Evolutionary conservation across 192 early-diverging fungal genomes (phyloP), one percentile per base, ranked within the genome.

Genomic region (Backusella circina): DNA sequence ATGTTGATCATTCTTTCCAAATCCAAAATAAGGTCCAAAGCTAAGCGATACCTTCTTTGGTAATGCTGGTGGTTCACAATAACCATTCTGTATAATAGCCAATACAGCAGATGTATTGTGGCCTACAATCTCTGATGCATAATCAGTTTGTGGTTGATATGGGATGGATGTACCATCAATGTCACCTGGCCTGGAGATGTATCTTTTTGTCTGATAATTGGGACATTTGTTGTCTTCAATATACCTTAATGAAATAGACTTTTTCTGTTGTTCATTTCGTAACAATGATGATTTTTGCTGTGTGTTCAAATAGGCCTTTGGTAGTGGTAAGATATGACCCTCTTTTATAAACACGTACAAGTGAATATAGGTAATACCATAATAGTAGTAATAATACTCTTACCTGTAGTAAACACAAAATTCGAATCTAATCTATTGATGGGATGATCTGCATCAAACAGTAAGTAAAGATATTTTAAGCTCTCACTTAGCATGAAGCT

Each of bases 401-500:
- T 76, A 78, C 81, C 95, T 2, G 96, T 98, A 4, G 95, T 96
- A 79, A 97, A 96, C 10, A 98, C 94, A 80, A 89, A 91, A 75
- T 93, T 95, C 50, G 83, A 87, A 73, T 96, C 91, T 23, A 88
- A 21, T 21, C 35, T 51, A 76, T 96, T 95, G 23, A 97, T 80
- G 10, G 86, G 81, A 57, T 97, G 38, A 47, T 70, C 69, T 15
- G 31, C 80, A 72, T 96, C 96, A 88, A 98, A 99, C 33, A 99
- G 86, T 23, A 99, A 77, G 76, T 92, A 99, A 23, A 99, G 86
- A 78, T 99, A 99, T 77, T 99, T 99, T 67, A 99, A 86, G 0
- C 96, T 98, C 81, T 99, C 97, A 66, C 93, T 94, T 13, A 99
- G 80, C 23, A 93, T 88, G 83, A 98, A 99, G 75, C 94, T 96